phyloP scores from a whole-genome alignment of 108 stramenopile genomes.

The Nannochloropsis oceanica region DNA sequence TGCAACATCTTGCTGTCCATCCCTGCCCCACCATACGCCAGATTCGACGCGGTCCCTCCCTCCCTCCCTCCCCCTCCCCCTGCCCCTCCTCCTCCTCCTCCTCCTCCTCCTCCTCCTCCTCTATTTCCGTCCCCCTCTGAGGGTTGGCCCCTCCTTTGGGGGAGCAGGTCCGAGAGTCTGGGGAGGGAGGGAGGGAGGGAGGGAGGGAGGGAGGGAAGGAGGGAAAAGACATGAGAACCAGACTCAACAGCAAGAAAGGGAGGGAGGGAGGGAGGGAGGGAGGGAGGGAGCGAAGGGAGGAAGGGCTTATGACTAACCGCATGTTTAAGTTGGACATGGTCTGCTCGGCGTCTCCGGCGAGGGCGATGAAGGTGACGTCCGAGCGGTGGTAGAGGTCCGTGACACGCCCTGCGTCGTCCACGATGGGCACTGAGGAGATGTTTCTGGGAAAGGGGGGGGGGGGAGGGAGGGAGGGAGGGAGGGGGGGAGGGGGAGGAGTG shows the following conservation, averaged over 20 bases:
- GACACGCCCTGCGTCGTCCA: conserved; percentile 51
- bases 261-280: too few species aligned
- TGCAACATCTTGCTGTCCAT: neutral
- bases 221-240: too few species aligned
- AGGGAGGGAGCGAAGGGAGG: neutral
- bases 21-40: too few species aligned
- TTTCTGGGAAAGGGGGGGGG: neutral
- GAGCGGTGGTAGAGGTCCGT: conserved; percentile 57
- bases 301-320: conserved; percentile 36
- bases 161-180: too few species aligned
- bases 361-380: conserved; percentile 77
- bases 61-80: neutral
- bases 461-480: too few species aligned
- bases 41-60: neutral
- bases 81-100: neutral
- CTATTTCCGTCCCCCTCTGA: too few species aligned
- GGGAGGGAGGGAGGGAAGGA: too few species aligned
- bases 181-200: too few species aligned
- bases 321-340: conserved; percentile 66
- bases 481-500: too few species aligned
- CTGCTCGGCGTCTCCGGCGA: conserved; percentile 69
- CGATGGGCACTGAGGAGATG: conserved; percentile 42
- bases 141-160: too few species aligned
- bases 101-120: neutral
- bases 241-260: too few species aligned